Evolutionary conservation across 768 basidiomycete genomes (phyloP).

Genomic region (Hebeloma cylindrosporum): DNA sequence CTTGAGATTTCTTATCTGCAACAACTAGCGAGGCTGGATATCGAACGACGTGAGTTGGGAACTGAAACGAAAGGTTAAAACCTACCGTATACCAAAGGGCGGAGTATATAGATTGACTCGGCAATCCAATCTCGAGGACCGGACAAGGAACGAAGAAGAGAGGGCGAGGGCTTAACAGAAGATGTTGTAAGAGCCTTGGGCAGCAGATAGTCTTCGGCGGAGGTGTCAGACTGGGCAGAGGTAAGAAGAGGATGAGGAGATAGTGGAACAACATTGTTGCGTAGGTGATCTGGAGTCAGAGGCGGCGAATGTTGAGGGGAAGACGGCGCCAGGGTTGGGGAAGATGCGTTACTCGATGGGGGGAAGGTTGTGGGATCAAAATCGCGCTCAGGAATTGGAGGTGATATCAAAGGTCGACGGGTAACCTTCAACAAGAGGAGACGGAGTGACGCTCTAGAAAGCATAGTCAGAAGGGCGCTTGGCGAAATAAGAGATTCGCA

Average conservation of each 20-base stretch:
- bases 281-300: conserved; percentile 75
- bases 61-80: conserved; percentile 3
- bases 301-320: conserved; percentile 56
- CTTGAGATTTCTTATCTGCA: conserved; percentile 32
- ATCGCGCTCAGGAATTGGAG: conserved; percentile 85
- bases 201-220: conserved; percentile 80
- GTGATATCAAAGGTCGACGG: conserved; percentile 69
- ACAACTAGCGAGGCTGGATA: conserved; percentile 41
- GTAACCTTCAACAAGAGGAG: conserved; percentile 74
- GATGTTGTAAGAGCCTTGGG: conserved; percentile 76
- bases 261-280: conserved; percentile 72
- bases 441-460: conserved; percentile 67
- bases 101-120: conserved; percentile 67
- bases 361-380: conserved; percentile 74
- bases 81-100: conserved; percentile 79
- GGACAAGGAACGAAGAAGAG: conserved; percentile 60
- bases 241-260: conserved; percentile 62
- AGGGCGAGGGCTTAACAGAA: conserved; percentile 68
- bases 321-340: conserved; percentile 61
- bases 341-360: conserved; percentile 48
- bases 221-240: conserved; percentile 50
- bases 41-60: conserved; percentile 8
- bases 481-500: conserved; percentile 22
- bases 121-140: conserved; percentile 73
- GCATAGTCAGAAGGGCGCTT: conserved; percentile 3